Evolutionary conservation across 2,329 filamentous ascomycete species (phyloP).

Genomic region (Trichoderma guizhouense): DNA sequence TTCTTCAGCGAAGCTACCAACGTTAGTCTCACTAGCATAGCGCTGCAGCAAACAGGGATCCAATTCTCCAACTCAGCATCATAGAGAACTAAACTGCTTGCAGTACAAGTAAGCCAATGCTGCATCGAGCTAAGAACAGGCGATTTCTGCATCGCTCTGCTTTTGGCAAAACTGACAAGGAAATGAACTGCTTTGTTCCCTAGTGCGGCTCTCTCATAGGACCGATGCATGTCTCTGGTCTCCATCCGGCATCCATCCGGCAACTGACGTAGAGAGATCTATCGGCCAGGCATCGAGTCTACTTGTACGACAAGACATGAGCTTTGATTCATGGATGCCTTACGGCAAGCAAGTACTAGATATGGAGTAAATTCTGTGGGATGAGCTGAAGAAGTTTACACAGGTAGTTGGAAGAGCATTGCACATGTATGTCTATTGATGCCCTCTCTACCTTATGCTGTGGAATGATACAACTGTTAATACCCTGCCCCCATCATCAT

Average conservation of each 20-base stretch:
- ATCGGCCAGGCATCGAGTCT: neutral
- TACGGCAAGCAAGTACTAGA: neutral
- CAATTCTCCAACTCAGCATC: neutral
- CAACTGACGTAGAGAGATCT: neutral
- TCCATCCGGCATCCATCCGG: neutral
- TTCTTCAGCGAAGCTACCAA: neutral
- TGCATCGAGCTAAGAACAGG: neutral
- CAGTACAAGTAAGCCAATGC: neutral
- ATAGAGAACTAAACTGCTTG: neutral
- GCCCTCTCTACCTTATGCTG: neutral
- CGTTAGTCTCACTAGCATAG: neutral
- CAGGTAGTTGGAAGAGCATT: neutral
- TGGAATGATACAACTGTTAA: neutral
- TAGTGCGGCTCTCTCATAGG: neutral
- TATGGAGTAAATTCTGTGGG: neutral
- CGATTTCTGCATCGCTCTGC: neutral
- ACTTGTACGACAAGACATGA: neutral
- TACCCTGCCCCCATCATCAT: too few species aligned
- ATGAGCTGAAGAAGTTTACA: neutral
- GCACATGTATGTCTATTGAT: neutral
- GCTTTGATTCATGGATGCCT: neutral
- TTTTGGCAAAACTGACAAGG: neutral
- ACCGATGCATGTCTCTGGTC: neutral
- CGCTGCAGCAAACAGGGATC: slow-evolving; percentile 6
- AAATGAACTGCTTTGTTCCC: neutral